Evolutionary conservation across 1,284 basidiomycete species (phyloP).

Genomic region (Ustilago shanxiensis): DNA sequence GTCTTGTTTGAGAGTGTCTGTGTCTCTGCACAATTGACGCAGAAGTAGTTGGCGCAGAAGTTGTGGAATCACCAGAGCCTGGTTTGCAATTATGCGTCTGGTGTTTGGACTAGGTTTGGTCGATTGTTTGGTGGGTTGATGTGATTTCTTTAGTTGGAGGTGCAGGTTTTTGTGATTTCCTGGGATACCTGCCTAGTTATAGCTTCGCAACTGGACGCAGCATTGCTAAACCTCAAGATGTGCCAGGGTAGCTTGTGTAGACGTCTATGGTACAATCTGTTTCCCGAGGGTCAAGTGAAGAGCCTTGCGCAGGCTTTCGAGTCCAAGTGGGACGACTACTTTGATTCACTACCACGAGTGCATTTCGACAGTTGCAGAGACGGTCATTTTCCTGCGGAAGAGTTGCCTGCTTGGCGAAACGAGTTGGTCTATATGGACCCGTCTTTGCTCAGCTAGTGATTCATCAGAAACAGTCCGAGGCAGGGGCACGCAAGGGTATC

Average conservation of each 20-base stretch:
- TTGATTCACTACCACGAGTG: slow-evolving; percentile 10
- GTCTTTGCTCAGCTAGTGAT: slow-evolving; percentile 18
- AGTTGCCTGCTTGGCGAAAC: slow-evolving; percentile 9
- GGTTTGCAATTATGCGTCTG: too few relatives aligned
- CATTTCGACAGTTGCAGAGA: slow-evolving; percentile 5
- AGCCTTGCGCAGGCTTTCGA: slow-evolving; percentile 1
- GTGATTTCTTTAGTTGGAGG: too few relatives aligned
- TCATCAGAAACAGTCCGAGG: too few relatives aligned
- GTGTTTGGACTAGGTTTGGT: too few relatives aligned
- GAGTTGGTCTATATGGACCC: slow-evolving; percentile 3
- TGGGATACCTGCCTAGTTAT: too few relatives aligned
- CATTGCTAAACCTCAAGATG: slow-evolving; percentile 18
- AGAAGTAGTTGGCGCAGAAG: too few relatives aligned
- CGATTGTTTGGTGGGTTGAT: too few relatives aligned
- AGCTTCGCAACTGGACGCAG: slow-evolving; percentile 7
- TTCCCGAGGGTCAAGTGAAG: slow-evolving; percentile 12
- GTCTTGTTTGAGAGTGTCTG: too few relatives aligned
- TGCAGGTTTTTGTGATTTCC: too few relatives aligned
- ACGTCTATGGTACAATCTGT: slow-evolving; percentile 14
- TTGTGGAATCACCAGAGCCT: too few relatives aligned
- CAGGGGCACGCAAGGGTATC: too few relatives aligned
- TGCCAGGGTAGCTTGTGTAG: slow-evolving; percentile 7
- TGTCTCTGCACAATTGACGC: too few relatives aligned
- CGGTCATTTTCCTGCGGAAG: slow-evolving; percentile 3
- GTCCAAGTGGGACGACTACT: slow-evolving; percentile 7